Evolutionary conservation across 2,329 filamentous ascomycete species (phyloP).

Genomic region (Alternaria arbusti): DNA sequence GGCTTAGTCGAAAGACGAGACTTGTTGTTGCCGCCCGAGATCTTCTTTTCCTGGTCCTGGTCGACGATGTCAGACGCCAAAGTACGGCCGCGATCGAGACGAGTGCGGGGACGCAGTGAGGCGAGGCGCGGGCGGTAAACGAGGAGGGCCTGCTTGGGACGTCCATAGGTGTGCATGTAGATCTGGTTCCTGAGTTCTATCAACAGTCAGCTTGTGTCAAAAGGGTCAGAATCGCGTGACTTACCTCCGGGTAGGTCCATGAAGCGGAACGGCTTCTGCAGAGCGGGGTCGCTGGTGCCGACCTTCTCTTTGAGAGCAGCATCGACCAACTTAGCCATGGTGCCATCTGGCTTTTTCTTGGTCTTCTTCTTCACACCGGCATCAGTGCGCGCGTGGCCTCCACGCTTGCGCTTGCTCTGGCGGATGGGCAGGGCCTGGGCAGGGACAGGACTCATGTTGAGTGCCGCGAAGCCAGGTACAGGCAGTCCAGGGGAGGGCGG

Average conservation of each 20-base stretch:
- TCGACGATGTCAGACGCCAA: slow-evolving; percentile 23
- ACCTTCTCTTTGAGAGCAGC: not conserved
- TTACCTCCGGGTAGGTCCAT: slow-evolving; percentile 33
- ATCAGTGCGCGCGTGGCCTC: slow-evolving; percentile 2
- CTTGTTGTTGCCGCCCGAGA: slow-evolving; percentile 1
- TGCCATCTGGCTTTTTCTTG: not conserved
- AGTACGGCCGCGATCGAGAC: slow-evolving; percentile 22
- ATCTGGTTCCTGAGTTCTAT: slow-evolving; percentile 40
- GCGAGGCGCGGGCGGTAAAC: slow-evolving; percentile 33
- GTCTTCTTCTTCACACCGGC: slow-evolving; percentile 16
- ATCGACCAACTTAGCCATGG: not conserved
- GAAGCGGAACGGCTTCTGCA: slow-evolving; percentile 18
- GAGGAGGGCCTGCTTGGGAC: slow-evolving; percentile 29
- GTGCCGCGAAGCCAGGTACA: not conserved
- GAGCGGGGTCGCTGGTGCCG: not conserved
- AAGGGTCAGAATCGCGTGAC: not conserved
- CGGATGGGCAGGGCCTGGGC: not conserved
- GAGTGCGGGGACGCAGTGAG: slow-evolving; percentile 32
- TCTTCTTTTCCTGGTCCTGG: slow-evolving; percentile 12
- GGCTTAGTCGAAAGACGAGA: not conserved
- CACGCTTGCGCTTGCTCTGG: not conserved
- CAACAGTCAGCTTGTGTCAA: slow-evolving; percentile 3
- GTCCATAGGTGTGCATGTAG: slow-evolving; percentile 20
- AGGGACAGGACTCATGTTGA: not conserved
- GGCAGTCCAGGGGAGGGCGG: slow-evolving; percentile 16